Evolutionary conservation across 2,329 filamentous ascomycete genomes (phyloP).

Genomic region (Fusarium equiseti): DNA sequence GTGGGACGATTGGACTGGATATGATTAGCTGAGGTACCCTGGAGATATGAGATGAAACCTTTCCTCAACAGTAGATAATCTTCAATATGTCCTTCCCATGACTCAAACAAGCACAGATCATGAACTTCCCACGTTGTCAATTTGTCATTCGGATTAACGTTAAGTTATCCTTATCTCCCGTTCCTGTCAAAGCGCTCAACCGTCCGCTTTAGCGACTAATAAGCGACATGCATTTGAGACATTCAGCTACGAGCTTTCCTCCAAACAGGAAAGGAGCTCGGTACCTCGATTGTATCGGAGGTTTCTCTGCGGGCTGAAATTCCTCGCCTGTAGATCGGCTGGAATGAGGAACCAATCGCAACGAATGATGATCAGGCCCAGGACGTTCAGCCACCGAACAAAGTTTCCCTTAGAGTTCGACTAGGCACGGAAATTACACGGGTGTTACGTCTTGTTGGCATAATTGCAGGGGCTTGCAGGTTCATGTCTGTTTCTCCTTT

Average conservation of each 20-base stretch:
- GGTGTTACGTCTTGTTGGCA: neutral
- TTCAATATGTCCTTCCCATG: neutral
- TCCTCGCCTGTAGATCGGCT: neutral
- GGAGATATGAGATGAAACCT: neutral
- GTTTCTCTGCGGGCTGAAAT: neutral
- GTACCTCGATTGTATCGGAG: neutral
- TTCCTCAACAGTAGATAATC: neutral
- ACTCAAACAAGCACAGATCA: neutral
- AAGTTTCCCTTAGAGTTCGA: neutral
- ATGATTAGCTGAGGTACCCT: too few species aligned
- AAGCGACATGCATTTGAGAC: neutral
- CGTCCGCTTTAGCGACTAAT: neutral
- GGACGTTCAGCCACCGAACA: neutral
- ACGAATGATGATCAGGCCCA: neutral
- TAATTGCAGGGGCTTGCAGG: too few species aligned
- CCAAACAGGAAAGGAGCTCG: neutral
- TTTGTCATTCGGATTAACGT: neutral
- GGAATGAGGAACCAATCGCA: neutral
- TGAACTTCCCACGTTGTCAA: neutral
- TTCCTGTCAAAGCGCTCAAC: neutral
- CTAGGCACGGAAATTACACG: neutral
- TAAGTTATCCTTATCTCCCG: neutral
- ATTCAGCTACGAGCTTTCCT: neutral
- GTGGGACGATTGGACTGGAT: too few species aligned
- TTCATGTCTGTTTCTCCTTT: too few species aligned